phyloP scores from a whole-genome alignment of 495 filamentous ascomycete genomes.

The Aspergillus indologenus region DNA sequence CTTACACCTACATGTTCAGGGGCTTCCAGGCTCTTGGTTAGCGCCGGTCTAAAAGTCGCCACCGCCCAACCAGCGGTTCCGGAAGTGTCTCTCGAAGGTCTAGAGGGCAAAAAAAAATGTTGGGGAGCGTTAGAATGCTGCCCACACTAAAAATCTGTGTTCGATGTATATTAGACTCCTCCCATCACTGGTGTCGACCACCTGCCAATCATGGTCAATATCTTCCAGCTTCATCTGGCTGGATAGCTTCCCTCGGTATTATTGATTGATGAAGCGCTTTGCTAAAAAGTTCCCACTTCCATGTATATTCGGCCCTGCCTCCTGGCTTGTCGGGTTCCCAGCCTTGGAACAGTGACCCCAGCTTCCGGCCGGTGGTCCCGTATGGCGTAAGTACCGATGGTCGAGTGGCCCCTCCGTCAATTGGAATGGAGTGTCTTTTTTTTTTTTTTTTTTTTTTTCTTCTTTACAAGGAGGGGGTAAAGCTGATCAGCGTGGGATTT shows the following conservation, averaged over 20 bases:
- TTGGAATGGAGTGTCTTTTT: not conserved
- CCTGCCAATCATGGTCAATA: not conserved
- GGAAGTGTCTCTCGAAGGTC: not conserved
- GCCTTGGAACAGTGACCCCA: not conserved
- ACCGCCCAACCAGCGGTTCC: conserved; percentile 15
- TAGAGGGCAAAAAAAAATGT: conserved; percentile 3
- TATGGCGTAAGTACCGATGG: not conserved
- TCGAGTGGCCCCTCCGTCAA: not conserved
- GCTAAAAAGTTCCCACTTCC: not conserved
- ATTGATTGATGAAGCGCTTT: not conserved
- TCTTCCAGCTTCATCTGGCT: not conserved
- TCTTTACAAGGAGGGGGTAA: no score
- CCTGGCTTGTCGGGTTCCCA: not conserved
- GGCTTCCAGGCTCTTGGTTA: conserved; percentile 14
- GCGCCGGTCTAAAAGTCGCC: conserved; percentile 7
- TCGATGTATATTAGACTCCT: not conserved
- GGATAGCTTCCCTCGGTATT: not conserved
- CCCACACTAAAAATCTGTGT: not conserved
- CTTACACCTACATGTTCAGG: conserved; percentile 5
- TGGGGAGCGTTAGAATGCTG: not conserved
- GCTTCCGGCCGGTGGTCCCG: not conserved
- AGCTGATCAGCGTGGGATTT: not conserved
- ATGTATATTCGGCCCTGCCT: not conserved
- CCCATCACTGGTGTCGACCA: not conserved
- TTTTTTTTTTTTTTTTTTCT: no score